These are phyloP conservation scores for Solanum tarijense DNA, from an alignment of 257 asterid species.

Conservation along the genomic window DNA sequence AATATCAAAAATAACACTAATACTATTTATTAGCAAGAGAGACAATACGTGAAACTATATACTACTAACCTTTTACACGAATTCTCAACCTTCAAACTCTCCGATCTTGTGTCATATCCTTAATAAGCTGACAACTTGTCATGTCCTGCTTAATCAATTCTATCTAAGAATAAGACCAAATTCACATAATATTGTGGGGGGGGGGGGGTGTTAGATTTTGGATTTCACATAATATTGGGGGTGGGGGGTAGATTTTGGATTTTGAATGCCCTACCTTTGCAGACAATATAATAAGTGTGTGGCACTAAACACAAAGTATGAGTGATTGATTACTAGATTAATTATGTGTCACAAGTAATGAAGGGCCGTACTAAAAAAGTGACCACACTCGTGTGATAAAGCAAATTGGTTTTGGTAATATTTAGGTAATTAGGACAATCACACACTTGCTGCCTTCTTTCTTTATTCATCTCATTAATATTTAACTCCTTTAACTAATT, in stretches of 20 bases:
- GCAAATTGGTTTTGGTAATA: not conserved
- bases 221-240: too few species aligned
- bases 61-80: too few species aligned
- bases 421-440: not conserved
- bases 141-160: too few species aligned
- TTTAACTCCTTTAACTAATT: not conserved
- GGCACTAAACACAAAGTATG: not conserved
- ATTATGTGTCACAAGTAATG: not conserved
- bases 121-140: too few species aligned
- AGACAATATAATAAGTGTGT: not conserved
- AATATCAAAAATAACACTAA: not conserved
- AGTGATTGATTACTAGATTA: not conserved
- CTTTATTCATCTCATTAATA: not conserved
- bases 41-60: too few species aligned
- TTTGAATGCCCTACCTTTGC: not conserved
- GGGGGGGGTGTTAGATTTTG: too few species aligned
- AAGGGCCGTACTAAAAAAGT: not conserved
- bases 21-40: not conserved
- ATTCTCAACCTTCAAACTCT: too few species aligned
- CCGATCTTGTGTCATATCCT: too few species aligned
- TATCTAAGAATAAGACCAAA: too few species aligned
- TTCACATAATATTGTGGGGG: too few species aligned
- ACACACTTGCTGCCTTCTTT: not conserved
- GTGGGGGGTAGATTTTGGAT: too few species aligned
- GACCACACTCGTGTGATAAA: not conserved